Conservation (phyloP, 2,329 filamentous ascomycete genomes). For the Fusarium annulatum region DNA sequence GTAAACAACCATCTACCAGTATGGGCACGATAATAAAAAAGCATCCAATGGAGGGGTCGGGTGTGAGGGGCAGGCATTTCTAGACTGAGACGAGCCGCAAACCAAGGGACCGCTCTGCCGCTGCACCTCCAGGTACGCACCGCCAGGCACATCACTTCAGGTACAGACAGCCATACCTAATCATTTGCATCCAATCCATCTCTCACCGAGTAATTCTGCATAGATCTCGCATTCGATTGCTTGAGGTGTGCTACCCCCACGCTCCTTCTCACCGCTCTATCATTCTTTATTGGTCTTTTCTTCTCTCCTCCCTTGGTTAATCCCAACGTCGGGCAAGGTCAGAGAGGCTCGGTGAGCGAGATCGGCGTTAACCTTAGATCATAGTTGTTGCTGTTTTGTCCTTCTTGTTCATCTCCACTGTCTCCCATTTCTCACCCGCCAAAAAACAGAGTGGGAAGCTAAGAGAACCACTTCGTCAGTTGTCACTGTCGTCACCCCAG, state of each 20-base stretch:
- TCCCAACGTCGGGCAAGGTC: neutral
- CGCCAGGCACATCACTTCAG: conserved; percentile 8
- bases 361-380: conserved; percentile 6
- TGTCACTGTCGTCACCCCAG: conserved; percentile 36
- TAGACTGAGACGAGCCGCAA: conserved; percentile 9
- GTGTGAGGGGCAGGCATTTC: conserved; percentile 22
- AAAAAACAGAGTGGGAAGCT: neutral
- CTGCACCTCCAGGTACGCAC: conserved; percentile 8
- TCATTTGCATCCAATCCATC: neutral
- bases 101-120: conserved; percentile 5
- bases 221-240: conserved; percentile 29
- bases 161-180: conserved; percentile 11
- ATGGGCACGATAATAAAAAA: neutral
- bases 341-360: conserved; percentile 25
- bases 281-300: neutral
- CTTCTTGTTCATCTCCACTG: neutral
- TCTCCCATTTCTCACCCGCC: neutral
- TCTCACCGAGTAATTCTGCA: conserved; percentile 29
- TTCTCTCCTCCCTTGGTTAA: neutral
- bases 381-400: neutral
- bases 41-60: conserved; percentile 8
- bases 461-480: conserved; percentile 23
- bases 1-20: neutral
- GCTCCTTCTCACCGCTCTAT: conserved; percentile 29
- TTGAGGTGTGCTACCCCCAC: conserved; percentile 21